These are phyloP conservation scores for Paecilomyces sp. DNA, from an alignment of 2,329 filamentous ascomycete genomes.

Conservation along the genomic window DNA sequence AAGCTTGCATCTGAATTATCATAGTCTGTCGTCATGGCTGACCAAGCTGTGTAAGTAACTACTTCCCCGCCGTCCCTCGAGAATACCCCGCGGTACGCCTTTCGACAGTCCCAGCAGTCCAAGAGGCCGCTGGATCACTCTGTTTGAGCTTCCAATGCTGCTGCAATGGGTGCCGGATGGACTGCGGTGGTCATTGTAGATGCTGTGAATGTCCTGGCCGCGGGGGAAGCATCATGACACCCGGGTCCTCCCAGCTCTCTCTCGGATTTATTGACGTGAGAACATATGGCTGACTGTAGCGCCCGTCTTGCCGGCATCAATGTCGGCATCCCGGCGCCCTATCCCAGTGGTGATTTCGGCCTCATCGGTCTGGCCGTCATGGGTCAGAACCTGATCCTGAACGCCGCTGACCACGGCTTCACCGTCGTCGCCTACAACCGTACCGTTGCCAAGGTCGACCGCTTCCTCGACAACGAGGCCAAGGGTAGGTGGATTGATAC, in stretches of 20 bases:
- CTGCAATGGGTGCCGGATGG: neutral
- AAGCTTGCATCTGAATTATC: slow-evolving; percentile 1
- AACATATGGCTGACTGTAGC: slow-evolving; percentile 47
- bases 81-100: neutral
- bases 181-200: neutral
- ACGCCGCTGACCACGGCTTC: slow-evolving; percentile 87
- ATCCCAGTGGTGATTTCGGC: slow-evolving; percentile 73
- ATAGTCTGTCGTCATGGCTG: slow-evolving; percentile 30
- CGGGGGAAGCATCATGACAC: neutral
- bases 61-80: slow-evolving; percentile 2
- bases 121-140: neutral
- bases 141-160: neutral
- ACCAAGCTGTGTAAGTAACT: slow-evolving; percentile 42
- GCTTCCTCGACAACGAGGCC: slow-evolving; percentile 83
- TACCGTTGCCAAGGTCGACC: slow-evolving; percentile 96
- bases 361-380: slow-evolving; percentile 91
- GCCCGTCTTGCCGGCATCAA: slow-evolving; percentile 68
- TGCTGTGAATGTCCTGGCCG: neutral
- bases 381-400: slow-evolving; percentile 82
- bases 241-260: neutral
- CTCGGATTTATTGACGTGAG: slow-evolving; percentile 20
- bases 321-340: slow-evolving; percentile 56
- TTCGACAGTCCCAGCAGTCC: neutral
- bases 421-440: slow-evolving; percentile 98
- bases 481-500: slow-evolving; percentile 50